Evolutionary conservation across 1,284 basidiomycete genomes (phyloP).

Genomic region (Phellopilus nigrolimitatus): DNA sequence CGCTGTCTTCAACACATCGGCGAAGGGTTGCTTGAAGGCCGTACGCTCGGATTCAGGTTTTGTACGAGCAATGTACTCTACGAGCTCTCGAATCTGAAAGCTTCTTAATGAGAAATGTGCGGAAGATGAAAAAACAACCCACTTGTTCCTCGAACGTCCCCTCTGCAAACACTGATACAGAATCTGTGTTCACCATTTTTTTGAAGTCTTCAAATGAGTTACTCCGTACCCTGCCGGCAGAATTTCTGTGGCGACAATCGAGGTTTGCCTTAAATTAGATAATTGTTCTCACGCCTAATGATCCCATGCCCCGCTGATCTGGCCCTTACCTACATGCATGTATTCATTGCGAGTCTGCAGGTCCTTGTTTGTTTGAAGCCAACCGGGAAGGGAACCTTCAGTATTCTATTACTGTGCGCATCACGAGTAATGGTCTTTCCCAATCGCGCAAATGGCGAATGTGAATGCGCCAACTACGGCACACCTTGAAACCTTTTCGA

Average conservation of each 20-base stretch:
- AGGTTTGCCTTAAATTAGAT: background rate
- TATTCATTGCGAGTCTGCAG: no score
- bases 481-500: no score
- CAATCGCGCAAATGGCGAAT: no score
- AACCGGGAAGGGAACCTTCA: no score
- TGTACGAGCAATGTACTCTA: slow-evolving; percentile 69
- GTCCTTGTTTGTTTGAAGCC: no score
- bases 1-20: slow-evolving; percentile 50
- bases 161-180: slow-evolving; percentile 82
- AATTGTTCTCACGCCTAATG: no score
- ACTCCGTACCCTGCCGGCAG: background rate
- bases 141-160: slow-evolving; percentile 88
- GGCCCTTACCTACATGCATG: no score
- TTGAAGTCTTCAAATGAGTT: no score
- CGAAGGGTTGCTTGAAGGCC: slow-evolving; percentile 62
- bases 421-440: no score
- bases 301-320: no score
- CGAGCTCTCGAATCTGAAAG: slow-evolving; percentile 72
- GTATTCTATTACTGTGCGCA: no score
- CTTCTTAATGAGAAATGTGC: background rate
- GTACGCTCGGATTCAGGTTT: slow-evolving; percentile 65
- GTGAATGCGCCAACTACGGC: no score
- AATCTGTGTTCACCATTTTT: slow-evolving; percentile 44
- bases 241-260: background rate
- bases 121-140: slow-evolving; percentile 15